Conservation (phyloP, 805 yeast species). For the Candida qinlingensis region DNA sequence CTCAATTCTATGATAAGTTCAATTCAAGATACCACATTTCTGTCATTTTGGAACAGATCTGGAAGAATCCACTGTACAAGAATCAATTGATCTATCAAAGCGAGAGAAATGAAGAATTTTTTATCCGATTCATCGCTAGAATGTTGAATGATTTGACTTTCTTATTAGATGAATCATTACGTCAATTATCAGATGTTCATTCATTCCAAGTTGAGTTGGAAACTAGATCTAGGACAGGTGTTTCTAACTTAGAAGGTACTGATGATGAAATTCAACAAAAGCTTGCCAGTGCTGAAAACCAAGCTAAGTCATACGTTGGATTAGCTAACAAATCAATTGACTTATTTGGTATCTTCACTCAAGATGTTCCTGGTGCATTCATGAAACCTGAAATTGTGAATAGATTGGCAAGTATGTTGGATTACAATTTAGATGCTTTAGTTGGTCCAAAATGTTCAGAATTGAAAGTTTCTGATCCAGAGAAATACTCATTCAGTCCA, state of each 20-base stretch:
- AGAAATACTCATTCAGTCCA: slow-evolving; percentile 79
- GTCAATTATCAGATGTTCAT: slow-evolving; percentile 74
- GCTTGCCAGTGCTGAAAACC: slow-evolving; percentile 60
- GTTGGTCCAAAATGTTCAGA: slow-evolving; percentile 94
- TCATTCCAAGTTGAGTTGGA: slow-evolving; percentile 61
- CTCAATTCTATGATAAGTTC: slow-evolving; percentile 95
- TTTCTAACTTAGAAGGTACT: slow-evolving; percentile 39
- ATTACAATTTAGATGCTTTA: slow-evolving; percentile 84
- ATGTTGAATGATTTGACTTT: slow-evolving; percentile 93
- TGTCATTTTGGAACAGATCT: slow-evolving; percentile 71
- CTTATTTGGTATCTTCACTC: slow-evolving; percentile 74
- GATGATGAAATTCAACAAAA: slow-evolving; percentile 57
- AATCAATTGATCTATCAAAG: slow-evolving; percentile 66
- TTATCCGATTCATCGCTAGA: slow-evolving; percentile 88
- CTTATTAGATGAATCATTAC: slow-evolving; percentile 83
- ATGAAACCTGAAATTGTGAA: slow-evolving; percentile 86
- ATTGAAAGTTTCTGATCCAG: slow-evolving; percentile 79
- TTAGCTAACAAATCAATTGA: slow-evolving; percentile 78
- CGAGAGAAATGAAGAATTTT: slow-evolving; percentile 67
- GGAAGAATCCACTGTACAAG: slow-evolving; percentile 69
- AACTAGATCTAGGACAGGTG: slow-evolving; percentile 34
- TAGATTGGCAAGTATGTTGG: slow-evolving; percentile 91
- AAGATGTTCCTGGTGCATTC: slow-evolving; percentile 83
- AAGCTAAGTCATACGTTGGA: slow-evolving; percentile 77
- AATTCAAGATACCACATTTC: slow-evolving; percentile 86